phyloP scores from a whole-genome alignment of 2,329 filamentous ascomycete genomes.

The Colletotrichum filicis region DNA sequence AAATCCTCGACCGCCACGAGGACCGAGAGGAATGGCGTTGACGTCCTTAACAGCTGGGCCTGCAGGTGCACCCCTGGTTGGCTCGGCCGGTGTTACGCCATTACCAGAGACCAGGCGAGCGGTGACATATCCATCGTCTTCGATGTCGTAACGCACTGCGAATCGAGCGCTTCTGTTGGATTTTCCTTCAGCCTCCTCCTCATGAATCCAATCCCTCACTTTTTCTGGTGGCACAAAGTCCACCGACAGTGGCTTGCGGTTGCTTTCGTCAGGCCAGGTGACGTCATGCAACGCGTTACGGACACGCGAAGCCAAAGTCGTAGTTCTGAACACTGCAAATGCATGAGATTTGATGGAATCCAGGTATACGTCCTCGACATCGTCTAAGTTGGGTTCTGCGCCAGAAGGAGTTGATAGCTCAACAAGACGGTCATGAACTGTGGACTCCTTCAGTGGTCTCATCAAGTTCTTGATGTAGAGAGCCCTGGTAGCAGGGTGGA shows the following conservation, averaged over 20 bases:
- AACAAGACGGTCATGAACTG: constrained; percentile 76
- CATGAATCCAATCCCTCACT: constrained; percentile 78
- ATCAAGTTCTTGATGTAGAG: constrained; percentile 93
- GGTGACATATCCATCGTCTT: constrained; percentile 63
- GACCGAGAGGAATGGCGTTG: constrained; percentile 51
- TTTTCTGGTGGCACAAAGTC: constrained; percentile 88
- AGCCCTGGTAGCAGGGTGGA: constrained; percentile 78
- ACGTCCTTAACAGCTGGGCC: constrained; percentile 38
- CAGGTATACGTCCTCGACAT: constrained; percentile 78
- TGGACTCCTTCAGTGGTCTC: constrained; percentile 79
- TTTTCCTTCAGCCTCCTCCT: constrained; percentile 65
- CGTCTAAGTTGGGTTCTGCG: constrained; percentile 59
- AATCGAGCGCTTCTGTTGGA: constrained; percentile 64
- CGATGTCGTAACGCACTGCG: constrained; percentile 77
- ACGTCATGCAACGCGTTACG: constrained; percentile 80
- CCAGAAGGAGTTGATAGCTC: constrained; percentile 72
- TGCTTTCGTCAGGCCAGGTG: constrained; percentile 89
- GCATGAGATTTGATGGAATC: constrained; percentile 91
- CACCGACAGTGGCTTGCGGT: constrained; percentile 84
- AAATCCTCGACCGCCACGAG: constrained; percentile 36
- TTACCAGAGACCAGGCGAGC: constrained; percentile 58
- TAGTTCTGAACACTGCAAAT: constrained; percentile 77
- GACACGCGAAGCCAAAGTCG: constrained; percentile 79
- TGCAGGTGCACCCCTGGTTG: constrained; percentile 19
- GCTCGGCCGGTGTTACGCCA: constrained; percentile 23